phyloP scores from a whole-genome alignment of 768 basidiomycete species.

The Daedaleopsis nitida region DNA sequence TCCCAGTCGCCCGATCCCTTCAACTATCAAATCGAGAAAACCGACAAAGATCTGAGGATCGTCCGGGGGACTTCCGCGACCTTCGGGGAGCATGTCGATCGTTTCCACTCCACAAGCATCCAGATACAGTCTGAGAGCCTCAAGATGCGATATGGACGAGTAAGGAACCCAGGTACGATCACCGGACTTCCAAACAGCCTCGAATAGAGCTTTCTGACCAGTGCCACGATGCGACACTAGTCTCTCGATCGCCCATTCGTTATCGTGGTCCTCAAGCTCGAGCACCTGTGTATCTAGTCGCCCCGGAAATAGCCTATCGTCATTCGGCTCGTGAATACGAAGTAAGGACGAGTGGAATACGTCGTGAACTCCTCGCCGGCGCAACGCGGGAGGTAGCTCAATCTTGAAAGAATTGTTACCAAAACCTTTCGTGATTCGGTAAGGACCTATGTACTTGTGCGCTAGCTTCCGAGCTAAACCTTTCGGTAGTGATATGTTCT shows the following conservation, averaged over 20 bases:
- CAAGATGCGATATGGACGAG: neutral
- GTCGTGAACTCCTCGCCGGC: constrained; percentile 30
- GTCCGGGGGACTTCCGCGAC: too few species aligned
- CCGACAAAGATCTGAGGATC: too few species aligned
- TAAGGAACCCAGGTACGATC: constrained; percentile 39
- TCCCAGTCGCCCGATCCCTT: too few species aligned
- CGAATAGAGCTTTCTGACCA: constrained; percentile 31
- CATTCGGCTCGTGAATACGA: constrained; percentile 29
- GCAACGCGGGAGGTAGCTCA: constrained; percentile 31
- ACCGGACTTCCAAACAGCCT: constrained; percentile 37
- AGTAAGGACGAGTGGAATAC: constrained; percentile 40
- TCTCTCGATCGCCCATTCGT: constrained; percentile 31
- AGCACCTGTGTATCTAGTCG: constrained; percentile 25
- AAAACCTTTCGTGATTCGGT: constrained; percentile 24
- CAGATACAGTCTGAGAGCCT: neutral
- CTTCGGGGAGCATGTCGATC: too few species aligned
- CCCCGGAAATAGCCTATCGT: constrained; percentile 40
- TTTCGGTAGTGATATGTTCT: constrained; percentile 38
- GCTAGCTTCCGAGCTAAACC: constrained; percentile 35
- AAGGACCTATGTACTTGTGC: constrained; percentile 44
- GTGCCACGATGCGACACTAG: constrained; percentile 30
- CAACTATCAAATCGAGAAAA: too few species aligned
- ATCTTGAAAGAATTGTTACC: constrained; percentile 31
- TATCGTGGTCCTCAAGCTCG: constrained; percentile 21
- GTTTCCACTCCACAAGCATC: too few species aligned